phyloP scores from a whole-genome alignment of 495 filamentous ascomycete species.

The Penicillium verhagenii region DNA sequence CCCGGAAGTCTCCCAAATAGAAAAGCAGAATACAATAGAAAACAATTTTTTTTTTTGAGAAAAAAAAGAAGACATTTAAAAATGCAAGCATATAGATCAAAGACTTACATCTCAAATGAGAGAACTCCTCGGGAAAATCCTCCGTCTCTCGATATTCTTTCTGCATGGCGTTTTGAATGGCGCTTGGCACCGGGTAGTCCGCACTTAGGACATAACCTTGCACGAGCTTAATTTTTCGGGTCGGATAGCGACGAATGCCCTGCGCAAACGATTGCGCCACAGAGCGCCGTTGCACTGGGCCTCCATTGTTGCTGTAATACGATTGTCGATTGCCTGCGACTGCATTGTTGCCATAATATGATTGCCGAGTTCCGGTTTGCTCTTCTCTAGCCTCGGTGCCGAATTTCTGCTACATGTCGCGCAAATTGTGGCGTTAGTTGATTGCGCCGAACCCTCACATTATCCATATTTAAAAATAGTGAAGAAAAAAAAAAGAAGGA shows the following conservation, averaged over 20 bases:
- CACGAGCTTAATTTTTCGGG: slow-evolving; percentile 91
- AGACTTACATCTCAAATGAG: slow-evolving; percentile 83
- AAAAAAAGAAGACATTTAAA: background rate
- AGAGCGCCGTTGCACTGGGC: background rate
- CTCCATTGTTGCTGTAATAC: background rate
- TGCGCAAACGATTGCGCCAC: background rate
- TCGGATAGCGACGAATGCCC: slow-evolving; percentile 72
- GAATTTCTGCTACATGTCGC: background rate
- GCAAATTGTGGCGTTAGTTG: background rate
- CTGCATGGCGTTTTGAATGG: slow-evolving; percentile 94
- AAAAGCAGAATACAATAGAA: too few species aligned
- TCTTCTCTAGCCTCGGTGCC: background rate
- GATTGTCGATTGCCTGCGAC: background rate
- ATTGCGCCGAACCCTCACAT: background rate
- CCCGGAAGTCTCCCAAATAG: too few species aligned
- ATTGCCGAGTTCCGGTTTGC: background rate
- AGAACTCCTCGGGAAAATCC: slow-evolving; percentile 83
- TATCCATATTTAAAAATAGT: background rate
- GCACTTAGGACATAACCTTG: slow-evolving; percentile 93
- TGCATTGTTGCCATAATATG: background rate
- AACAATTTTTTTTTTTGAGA: too few species aligned
- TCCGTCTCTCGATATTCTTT: slow-evolving; percentile 85
- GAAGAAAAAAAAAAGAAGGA: background rate
- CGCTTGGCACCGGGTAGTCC: slow-evolving; percentile 94
- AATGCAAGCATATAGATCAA: background rate